Conservation (phyloP, 2,329 filamentous ascomycete genomes). For the Verruconis gallopava region DNA sequence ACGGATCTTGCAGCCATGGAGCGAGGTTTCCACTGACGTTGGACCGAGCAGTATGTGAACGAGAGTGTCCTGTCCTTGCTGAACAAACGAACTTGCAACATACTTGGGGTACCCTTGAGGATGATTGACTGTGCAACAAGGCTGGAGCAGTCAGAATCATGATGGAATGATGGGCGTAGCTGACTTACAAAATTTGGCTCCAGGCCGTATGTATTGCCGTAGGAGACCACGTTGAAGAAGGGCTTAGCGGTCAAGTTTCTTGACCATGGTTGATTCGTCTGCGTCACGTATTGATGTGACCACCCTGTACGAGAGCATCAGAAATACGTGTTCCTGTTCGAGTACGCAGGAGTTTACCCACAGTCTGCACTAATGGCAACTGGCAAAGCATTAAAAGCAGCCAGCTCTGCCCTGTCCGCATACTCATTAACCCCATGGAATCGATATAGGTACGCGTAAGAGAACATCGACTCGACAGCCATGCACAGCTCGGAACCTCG, state of each 20-base stretch:
- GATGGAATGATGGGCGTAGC: background rate
- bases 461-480: constrained; percentile 40
- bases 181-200: constrained; percentile 33
- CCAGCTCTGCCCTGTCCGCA: constrained; percentile 39
- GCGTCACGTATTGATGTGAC: constrained; percentile 42
- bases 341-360: background rate
- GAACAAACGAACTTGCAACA: constrained; percentile 34
- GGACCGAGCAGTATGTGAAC: constrained; percentile 40
- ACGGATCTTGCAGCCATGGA: constrained; percentile 25
- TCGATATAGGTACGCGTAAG: constrained; percentile 38
- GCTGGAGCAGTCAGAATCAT: constrained; percentile 12
- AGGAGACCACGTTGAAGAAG: constrained; percentile 36
- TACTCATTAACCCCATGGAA: constrained; percentile 33
- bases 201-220: constrained; percentile 37
- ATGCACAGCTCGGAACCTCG: constrained; percentile 38
- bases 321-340: background rate
- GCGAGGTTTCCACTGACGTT: constrained; percentile 26
- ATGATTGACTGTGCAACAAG: constrained; percentile 48
- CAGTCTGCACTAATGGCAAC: constrained; percentile 37
- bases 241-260: constrained; percentile 29
- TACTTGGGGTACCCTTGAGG: constrained; percentile 46
- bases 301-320: constrained; percentile 26
- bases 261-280: constrained; percentile 41
- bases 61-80: constrained; percentile 30
- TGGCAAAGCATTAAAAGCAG: constrained; percentile 44